phyloP scores from a whole-genome alignment of 306 rosid species.

The Ammopiptanthus mongolicus region DNA sequence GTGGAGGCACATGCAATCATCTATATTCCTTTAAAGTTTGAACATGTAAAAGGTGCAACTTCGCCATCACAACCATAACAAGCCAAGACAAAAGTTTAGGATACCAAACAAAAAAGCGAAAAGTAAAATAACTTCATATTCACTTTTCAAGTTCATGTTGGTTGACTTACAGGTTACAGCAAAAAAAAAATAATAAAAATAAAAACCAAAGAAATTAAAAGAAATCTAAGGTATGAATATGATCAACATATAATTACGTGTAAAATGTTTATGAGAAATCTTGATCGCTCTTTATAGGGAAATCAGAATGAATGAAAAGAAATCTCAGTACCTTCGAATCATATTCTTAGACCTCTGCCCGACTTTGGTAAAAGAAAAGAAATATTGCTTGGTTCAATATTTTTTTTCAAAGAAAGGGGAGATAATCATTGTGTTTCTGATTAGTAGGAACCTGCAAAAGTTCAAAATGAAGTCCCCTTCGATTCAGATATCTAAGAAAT shows the following conservation, averaged over 20 bases:
- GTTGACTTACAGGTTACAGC: constrained; percentile 24
- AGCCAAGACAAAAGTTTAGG: constrained; percentile 20
- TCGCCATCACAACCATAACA: constrained; percentile 28
- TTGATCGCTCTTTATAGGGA: too few species aligned
- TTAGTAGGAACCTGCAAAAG: constrained; percentile 4
- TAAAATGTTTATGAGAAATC: too few species aligned
- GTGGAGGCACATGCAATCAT: constrained; percentile 3
- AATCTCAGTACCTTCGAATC: too few species aligned
- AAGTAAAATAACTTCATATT: background rate
- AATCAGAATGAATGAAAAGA: too few species aligned
- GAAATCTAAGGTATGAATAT: too few species aligned
- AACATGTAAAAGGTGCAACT: background rate
- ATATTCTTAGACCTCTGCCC: too few species aligned
- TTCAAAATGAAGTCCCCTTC: background rate
- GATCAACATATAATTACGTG: too few species aligned
- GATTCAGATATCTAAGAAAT: background rate
- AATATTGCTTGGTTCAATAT: too few species aligned
- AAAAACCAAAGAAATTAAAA: background rate
- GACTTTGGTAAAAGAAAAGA: too few species aligned
- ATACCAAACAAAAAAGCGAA: background rate
- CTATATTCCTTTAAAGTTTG: constrained; percentile 9
- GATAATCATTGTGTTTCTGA: too few species aligned
- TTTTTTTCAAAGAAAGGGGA: too few species aligned
- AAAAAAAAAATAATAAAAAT: too few species aligned
- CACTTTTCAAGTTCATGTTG: constrained; percentile 3